Base-by-base conservation (phyloP, 176 grass and related monocot species). In the Avena sativa region DNA sequence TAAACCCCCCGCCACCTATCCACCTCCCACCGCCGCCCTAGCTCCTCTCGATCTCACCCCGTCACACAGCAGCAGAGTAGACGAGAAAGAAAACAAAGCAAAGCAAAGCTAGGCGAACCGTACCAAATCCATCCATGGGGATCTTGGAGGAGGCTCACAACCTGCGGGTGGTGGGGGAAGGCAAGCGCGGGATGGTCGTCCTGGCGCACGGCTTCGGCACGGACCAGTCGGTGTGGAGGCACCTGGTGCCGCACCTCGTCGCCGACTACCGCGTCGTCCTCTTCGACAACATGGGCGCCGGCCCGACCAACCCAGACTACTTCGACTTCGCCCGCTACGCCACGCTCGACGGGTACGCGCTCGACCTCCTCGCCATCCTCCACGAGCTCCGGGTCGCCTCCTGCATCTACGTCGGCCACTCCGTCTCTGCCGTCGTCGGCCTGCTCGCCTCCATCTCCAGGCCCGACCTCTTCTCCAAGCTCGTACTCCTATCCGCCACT, bases 221-320 rank as follows among this genome's bases (percentile, higher is more conserved):
- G 48, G 95, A 98, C 89, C 95, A 98, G 86, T 95, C 93, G 60
- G 95, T 98, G 73, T 98, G 95, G 95, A 94, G 90, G 80, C 95
- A 98, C 89, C 89, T 98, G 25, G 87, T 95, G 53, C 93, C 95
- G 83, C 95, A 98, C 83, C 83, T 98, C 83, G 91, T 98, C 53
- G 88, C 89, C 17, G 91, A 98, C 55, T 98, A 93, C 89, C 89
- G 93, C 72, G 87, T 98, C 59, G 93, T 98, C 78, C 86, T 98
- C 44, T 98, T 93, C 91, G 95, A 98, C 86, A 95, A 82, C 90
- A 98, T 98, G 89, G 95, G 95, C 15, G 95, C 95, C 6, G 95
- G 95, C 1, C 83, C 95, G 3, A 98, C 95, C 89, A 98, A 98
- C 88, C 95, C 95, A 34, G 95, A 98, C 89, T 95, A 98, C 89